These are phyloP conservation scores for Ajuga reptans DNA, from an alignment of 305 asterid species.

Conservation along the genomic window DNA sequence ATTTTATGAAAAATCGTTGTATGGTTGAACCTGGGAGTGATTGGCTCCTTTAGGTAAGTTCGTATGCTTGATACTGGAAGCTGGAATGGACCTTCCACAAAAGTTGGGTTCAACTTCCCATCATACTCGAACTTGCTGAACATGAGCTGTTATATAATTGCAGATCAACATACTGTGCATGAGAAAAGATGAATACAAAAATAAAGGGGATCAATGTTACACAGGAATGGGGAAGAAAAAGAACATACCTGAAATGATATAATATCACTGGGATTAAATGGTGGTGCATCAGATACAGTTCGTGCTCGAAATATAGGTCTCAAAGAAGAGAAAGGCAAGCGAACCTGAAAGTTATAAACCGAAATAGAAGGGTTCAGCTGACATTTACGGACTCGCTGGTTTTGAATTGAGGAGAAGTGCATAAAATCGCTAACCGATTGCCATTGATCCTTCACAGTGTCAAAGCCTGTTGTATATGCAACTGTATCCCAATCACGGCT, in stretches of 20 bases:
- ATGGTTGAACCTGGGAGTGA: conserved; percentile 59
- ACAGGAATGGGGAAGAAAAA: neutral
- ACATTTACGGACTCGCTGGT: neutral
- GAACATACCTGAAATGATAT: conserved; percentile 64
- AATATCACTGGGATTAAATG: conserved; percentile 73
- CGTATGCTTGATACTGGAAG: conserved; percentile 76
- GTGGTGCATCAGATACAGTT: conserved; percentile 66
- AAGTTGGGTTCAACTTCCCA: conserved; percentile 81
- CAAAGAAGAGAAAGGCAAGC: conserved; percentile 74
- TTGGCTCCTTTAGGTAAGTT: conserved; percentile 67
- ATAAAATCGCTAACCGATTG: conserved; percentile 51
- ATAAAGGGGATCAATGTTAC: neutral
- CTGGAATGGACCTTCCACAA: conserved; percentile 75
- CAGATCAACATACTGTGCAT: neutral
- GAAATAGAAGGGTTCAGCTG: neutral
- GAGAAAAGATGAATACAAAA: neutral
- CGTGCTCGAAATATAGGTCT: conserved; percentile 86
- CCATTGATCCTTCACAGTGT: conserved; percentile 79
- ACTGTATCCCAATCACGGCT: conserved; percentile 93
- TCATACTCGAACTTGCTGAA: conserved; percentile 92
- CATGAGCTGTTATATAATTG: conserved; percentile 63
- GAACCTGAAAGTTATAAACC: conserved; percentile 40
- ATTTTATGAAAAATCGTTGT: neutral
- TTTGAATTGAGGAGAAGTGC: neutral
- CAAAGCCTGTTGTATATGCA: conserved; percentile 70